A percentile compares a stretch with the other conserved stretches of the same genome.
Conservation (phyloP, 2,329 filamentous ascomycete genomes). For the Penicillium sp. region DNA sequence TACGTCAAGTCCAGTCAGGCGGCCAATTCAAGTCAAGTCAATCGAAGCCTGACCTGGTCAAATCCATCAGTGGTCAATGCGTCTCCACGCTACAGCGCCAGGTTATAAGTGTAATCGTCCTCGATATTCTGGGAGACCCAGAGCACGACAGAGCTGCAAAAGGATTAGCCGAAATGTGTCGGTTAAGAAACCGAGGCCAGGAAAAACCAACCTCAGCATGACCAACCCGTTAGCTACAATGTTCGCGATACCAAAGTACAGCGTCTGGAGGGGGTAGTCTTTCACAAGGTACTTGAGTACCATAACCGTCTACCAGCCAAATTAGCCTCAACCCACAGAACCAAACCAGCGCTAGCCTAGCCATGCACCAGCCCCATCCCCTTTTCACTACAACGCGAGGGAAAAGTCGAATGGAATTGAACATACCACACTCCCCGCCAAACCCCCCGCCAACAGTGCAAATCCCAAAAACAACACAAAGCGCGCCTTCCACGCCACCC, state of each 20-base stretch:
- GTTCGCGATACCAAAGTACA: constrained; percentile 69
- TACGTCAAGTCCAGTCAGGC: background rate
- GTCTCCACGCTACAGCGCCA: constrained; percentile 54
- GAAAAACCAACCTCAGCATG: constrained; percentile 62
- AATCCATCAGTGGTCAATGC: background rate
- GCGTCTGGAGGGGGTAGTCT: constrained; percentile 60
- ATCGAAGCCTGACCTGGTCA: background rate
- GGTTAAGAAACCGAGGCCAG: no score
- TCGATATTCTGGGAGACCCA: constrained; percentile 74
- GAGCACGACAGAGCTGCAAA: constrained; percentile 60
- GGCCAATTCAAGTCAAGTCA: background rate
- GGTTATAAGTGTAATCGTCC: constrained; percentile 70
- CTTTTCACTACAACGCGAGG: background rate
- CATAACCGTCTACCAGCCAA: constrained; percentile 57
- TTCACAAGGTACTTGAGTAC: constrained; percentile 67
- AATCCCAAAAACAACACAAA: constrained; percentile 70
- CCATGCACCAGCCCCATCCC: background rate
- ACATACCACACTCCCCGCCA: constrained; percentile 64
- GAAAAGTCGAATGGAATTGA: constrained; percentile 1
- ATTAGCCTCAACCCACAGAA: background rate
- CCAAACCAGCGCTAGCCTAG: no score
- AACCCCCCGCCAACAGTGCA: constrained; percentile 66
- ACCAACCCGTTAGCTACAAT: constrained; percentile 65
- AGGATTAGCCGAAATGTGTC: constrained; percentile 5
- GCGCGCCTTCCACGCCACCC: constrained; percentile 70